Evolutionary conservation across 164 flowering plant species (phyloP).

Genomic region (Nymphaea colorata): DNA sequence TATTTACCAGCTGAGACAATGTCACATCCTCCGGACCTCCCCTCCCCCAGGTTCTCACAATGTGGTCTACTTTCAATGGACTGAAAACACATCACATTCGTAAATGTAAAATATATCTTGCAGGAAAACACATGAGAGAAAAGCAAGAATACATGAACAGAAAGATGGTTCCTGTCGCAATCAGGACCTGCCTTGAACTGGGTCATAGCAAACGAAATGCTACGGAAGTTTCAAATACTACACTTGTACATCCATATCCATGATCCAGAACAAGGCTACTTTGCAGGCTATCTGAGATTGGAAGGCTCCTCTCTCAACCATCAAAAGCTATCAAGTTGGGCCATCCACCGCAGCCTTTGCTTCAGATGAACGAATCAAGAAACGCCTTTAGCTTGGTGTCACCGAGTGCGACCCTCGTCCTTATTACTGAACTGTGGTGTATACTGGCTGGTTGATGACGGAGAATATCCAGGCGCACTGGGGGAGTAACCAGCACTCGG

Average conservation of each 20-base stretch:
- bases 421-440: constrained; percentile 53
- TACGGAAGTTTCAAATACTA: too few species aligned
- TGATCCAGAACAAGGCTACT: too few species aligned
- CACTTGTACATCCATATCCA: too few species aligned
- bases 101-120: neutral
- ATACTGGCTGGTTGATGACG: constrained; percentile 87
- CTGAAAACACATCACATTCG: constrained; percentile 21
- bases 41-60: constrained; percentile 45
- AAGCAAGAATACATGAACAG: too few species aligned
- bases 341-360: too few species aligned
- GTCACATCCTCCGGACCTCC: constrained; percentile 44
- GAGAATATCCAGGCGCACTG: constrained; percentile 91
- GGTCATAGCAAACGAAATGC: too few species aligned
- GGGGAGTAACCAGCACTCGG: constrained; percentile 97
- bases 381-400: neutral
- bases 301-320: too few species aligned
- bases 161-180: neutral
- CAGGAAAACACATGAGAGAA: too few species aligned
- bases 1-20: constrained; percentile 70
- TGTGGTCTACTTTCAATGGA: constrained; percentile 79
- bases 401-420: constrained; percentile 26
- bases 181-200: too few species aligned
- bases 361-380: neutral
- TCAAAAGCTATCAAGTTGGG: too few species aligned
- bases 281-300: too few species aligned